Evolutionary conservation across 345 rosid genomes (phyloP), one percentile per base, ranked within the genome.

Genomic region (Camelina laxa): DNA sequence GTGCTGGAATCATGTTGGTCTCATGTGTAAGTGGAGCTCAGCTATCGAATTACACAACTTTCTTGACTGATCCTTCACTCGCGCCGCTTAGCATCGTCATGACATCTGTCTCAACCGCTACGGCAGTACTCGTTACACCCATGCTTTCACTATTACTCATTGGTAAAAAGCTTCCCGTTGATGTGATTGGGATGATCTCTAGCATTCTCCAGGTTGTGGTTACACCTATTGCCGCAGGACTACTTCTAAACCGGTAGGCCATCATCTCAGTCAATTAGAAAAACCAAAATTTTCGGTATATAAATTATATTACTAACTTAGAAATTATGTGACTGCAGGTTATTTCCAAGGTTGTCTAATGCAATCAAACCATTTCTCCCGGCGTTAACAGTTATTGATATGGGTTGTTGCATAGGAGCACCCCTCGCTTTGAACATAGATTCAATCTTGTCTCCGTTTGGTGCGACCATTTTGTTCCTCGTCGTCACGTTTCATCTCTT

Each of bases 11-110:
- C 67, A 94, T 91, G 97, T 78, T 94, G 86, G 91, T 85, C 17
- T 91, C 98, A 22, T 94, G 98, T 79, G 98, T 94, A 44, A 91
- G 98, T 27, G 97, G 98, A 31, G 97, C 98, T 53, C 98, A 94
- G 85, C 92, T 94, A 60, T 91, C 98, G 12, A 91, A 83, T 75
- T 94, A 94, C 84, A 89, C 97, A 14, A 90, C 98, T 63, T 94
- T 90, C 74, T 82, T 94, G 35, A 91, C 97, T 1, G 97, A 88
- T 81, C 93, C 97, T 63, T 69, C 77, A 8, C 69, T 90, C 80
- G 98, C 97, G 10, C 96, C 97, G 19, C 80, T 91, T 31, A 91
- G 98, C 69, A 91, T 94, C 22, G 97, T 91, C 74, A 94, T 94
- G 98, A 91, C 97, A 30, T 94, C 97, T n/a, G 35, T 94, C 64